Evolutionary conservation across 495 filamentous ascomycete genomes (phyloP).

Genomic region (Annulohypoxylon bovei): DNA sequence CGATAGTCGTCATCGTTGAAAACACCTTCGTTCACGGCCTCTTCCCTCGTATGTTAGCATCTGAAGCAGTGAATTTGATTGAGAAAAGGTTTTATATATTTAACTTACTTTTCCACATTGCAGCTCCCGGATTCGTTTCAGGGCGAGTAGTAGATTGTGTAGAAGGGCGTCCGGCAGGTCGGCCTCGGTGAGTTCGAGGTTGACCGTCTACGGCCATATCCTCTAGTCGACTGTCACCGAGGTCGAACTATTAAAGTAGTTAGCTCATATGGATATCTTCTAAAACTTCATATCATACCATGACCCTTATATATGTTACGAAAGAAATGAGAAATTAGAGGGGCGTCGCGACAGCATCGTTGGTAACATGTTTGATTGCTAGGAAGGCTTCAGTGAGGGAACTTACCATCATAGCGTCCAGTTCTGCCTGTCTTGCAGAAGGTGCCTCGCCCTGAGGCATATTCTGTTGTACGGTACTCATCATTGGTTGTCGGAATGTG

Average conservation of each 20-base stretch:
- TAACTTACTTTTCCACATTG: constrained; percentile 31
- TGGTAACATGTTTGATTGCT: neutral
- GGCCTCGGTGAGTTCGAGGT: neutral
- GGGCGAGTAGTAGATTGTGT: neutral
- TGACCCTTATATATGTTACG: too few relatives aligned
- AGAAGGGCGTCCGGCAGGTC: neutral
- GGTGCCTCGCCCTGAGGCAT: too few relatives aligned
- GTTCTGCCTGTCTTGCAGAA: neutral
- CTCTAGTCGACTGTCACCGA: constrained; percentile 39
- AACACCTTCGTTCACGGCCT: constrained; percentile 5
- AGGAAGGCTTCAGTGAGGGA: neutral
- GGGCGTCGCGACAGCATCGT: too few relatives aligned
- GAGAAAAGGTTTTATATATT: neutral
- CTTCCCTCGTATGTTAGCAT: constrained; percentile 26
- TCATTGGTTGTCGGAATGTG: too few relatives aligned
- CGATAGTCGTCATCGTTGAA: constrained; percentile 41
- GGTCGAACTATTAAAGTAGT: constrained; percentile 30
- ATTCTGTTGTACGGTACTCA: too few relatives aligned
- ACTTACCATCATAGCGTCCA: constrained; percentile 42
- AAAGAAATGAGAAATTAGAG: too few relatives aligned
- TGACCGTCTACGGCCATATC: constrained; percentile 16
- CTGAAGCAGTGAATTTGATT: neutral
- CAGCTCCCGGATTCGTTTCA: neutral
- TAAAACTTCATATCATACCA: neutral
- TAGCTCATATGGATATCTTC: neutral